Evolutionary conservation across 2,329 filamentous ascomycete genomes (phyloP).

Genomic region (Colletotrichum simmondsii): DNA sequence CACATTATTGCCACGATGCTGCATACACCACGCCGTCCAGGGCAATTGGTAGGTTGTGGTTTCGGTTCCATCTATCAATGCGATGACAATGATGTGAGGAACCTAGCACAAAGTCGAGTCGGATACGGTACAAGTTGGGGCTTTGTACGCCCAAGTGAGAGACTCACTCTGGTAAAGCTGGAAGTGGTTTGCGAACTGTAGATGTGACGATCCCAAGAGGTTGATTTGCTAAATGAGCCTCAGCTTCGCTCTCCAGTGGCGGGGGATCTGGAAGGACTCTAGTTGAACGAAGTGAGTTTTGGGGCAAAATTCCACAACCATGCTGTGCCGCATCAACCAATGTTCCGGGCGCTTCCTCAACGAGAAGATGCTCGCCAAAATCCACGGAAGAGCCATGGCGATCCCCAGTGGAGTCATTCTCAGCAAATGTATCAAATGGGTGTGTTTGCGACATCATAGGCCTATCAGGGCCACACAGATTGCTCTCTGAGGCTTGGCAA

Average conservation of each 20-base stretch:
- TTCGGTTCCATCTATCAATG: not conserved
- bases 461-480: not conserved
- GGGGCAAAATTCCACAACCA: not conserved
- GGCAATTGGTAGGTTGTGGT: not conserved
- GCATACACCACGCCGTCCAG: not conserved
- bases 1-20: not conserved
- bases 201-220: not conserved
- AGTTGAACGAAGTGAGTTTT: not conserved
- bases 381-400: not conserved
- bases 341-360: not conserved
- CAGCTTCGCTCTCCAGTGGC: not conserved
- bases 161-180: conserved; percentile 49
- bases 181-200: conserved; percentile 53
- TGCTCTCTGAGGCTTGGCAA: not conserved
- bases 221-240: conserved; percentile 23
- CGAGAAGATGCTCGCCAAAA: not conserved
- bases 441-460: not conserved
- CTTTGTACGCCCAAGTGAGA: conserved; percentile 29
- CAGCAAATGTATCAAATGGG: not conserved
- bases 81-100: not conserved
- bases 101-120: not conserved
- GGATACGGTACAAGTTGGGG: not conserved
- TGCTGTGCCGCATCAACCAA: not conserved
- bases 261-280: not conserved
- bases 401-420: not conserved